These are phyloP conservation scores for Straminergon stramineum DNA, from an alignment of 225 moss, liverwort and hornwort species.

Conservation along the genomic window DNA sequence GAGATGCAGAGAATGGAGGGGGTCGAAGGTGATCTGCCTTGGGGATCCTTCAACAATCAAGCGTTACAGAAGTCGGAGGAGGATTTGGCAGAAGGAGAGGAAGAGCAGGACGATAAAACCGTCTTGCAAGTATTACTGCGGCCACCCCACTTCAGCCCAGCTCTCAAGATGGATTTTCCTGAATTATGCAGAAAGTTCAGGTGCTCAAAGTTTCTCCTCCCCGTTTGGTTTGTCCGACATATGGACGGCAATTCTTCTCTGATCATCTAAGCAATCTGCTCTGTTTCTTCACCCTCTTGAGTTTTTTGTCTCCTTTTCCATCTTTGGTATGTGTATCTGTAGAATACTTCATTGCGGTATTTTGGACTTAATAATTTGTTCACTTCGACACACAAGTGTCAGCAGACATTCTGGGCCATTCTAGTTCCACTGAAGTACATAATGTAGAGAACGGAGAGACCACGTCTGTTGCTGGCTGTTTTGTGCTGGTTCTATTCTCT, in stretches of 20 bases:
- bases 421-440: neutral
- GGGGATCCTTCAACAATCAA: conserved; percentile 19
- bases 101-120: conserved; percentile 21
- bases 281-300: neutral
- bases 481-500: neutral
- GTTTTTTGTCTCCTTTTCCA: neutral
- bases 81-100: conserved; percentile 17
- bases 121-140: conserved; percentile 51
- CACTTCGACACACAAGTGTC: neutral
- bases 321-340: neutral
- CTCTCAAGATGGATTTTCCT: conserved; percentile 76
- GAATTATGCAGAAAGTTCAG: conserved; percentile 74
- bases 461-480: neutral
- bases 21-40: conserved; percentile 25
- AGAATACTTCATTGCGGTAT: neutral
- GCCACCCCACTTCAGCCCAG: conserved; percentile 44
- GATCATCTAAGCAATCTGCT: neutral
- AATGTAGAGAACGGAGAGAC: neutral
- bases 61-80: conserved; percentile 6
- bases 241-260: neutral
- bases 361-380: neutral
- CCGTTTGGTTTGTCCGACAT: neutral
- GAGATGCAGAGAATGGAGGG: conserved; percentile 38
- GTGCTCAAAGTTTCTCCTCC: conserved; percentile 1
- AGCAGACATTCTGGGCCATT: neutral